Evolutionary conservation across 495 filamentous ascomycete genomes (phyloP).

Genomic region (Annulohypoxylon maeteangense): DNA sequence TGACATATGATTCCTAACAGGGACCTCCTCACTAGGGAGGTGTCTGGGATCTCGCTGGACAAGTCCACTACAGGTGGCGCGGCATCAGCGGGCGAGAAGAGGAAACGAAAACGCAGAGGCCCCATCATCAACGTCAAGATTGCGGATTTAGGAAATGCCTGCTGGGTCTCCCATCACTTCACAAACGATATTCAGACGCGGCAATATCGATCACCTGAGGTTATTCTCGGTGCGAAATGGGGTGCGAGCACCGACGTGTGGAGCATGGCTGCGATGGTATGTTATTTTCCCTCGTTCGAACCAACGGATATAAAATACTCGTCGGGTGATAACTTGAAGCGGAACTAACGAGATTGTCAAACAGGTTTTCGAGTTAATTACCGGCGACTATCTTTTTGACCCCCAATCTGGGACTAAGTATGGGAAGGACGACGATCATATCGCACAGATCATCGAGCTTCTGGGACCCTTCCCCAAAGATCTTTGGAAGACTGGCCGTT

Average conservation of each 20-base stretch:
- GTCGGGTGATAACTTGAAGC: not conserved
- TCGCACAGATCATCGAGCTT: constrained; percentile 98
- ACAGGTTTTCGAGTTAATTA: constrained; percentile 97
- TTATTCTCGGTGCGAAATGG: constrained; percentile 97
- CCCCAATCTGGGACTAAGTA: constrained; percentile 99
- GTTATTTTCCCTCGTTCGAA: constrained; percentile 27
- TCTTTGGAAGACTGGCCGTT: constrained; percentile 90
- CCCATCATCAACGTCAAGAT: constrained; percentile 98
- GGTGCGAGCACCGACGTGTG: constrained; percentile 98
- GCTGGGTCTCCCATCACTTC: constrained; percentile 98
- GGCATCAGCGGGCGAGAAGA: constrained; percentile 58
- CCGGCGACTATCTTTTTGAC: constrained; percentile 98
- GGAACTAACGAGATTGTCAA: constrained; percentile 7
- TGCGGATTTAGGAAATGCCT: constrained; percentile 97
- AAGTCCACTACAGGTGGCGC: constrained; percentile 66
- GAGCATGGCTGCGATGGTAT: constrained; percentile 99
- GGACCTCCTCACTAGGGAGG: constrained; percentile 88
- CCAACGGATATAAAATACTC: no score
- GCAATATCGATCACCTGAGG: constrained; percentile 97
- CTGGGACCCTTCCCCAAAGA: constrained; percentile 93
- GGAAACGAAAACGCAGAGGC: constrained; percentile 62
- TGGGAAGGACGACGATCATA: constrained; percentile 99
- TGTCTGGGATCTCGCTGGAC: constrained; percentile 94
- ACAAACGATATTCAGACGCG: constrained; percentile 99
- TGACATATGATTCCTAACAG: constrained; percentile 55